Evolutionary conservation across 441 rosid species (phyloP).

Genomic region (Manihot esculenta): DNA sequence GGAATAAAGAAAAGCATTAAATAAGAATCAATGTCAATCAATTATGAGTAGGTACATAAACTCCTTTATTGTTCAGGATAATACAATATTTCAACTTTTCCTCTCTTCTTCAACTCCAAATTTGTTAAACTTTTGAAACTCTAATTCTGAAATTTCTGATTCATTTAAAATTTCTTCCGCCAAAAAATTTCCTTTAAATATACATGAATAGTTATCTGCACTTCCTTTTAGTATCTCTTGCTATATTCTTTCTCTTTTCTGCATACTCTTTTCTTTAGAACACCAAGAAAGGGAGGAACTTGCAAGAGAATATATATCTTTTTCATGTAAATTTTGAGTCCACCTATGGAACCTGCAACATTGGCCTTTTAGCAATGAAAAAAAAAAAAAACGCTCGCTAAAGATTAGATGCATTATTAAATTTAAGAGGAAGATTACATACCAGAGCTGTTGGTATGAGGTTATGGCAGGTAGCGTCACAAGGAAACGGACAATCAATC

Average conservation of each 20-base stretch:
- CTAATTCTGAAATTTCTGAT: background rate
- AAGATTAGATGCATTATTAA: background rate
- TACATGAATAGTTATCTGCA: background rate
- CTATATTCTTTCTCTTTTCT: background rate
- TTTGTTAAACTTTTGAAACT: background rate
- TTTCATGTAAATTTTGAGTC: slow-evolving; percentile 9
- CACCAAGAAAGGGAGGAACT: background rate
- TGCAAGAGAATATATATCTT: background rate
- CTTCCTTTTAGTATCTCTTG: background rate
- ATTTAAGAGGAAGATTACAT: slow-evolving; percentile 4
- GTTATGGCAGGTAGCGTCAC: slow-evolving; percentile 79
- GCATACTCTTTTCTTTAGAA: background rate
- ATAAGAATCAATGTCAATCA: background rate
- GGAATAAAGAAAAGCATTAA: too few species aligned
- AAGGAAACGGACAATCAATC: slow-evolving; percentile 81
- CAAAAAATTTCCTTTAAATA: background rate
- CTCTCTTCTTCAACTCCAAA: background rate
- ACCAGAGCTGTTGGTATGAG: slow-evolving; percentile 49
- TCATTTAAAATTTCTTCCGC: background rate
- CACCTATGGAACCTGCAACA: slow-evolving; percentile 33
- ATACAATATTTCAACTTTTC: background rate
- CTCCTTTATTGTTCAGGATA: background rate
- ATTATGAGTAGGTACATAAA: background rate
- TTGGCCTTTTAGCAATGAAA: slow-evolving; percentile 11
- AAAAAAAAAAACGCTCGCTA: background rate